These are phyloP conservation scores for Tuber indicum DNA, from an alignment of 495 filamentous ascomycete genomes.

Conservation along the genomic window DNA sequence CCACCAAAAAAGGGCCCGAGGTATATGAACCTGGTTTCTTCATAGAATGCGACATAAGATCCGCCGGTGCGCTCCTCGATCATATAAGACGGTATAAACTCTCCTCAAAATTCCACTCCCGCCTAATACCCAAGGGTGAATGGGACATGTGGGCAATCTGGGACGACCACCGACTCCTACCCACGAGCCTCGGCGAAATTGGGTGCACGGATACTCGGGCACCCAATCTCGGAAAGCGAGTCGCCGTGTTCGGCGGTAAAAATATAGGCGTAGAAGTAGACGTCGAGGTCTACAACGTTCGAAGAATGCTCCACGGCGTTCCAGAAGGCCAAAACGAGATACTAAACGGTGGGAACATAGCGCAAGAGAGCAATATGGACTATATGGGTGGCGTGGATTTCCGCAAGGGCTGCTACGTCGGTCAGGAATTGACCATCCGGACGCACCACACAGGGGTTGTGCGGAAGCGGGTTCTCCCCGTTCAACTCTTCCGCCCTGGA, in stretches of 20 bases:
- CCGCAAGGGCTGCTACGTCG: conserved; percentile 92
- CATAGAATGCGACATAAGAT: conserved; percentile 69
- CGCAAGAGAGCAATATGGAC: conserved; percentile 80
- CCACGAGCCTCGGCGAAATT: conserved; percentile 40
- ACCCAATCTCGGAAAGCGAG: conserved; percentile 60
- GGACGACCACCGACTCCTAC: conserved; percentile 43
- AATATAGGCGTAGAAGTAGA: conserved; percentile 38
- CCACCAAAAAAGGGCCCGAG: not conserved
- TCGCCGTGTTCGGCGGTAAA: conserved; percentile 9
- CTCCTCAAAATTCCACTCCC: conserved; percentile 58
- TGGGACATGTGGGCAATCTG: conserved; percentile 62
- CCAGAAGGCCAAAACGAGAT: conserved; percentile 81
- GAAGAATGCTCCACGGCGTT: conserved; percentile 69
- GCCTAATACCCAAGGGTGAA: conserved; percentile 46
- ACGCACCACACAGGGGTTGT: conserved; percentile 92
- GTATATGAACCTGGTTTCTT: conserved; percentile 56
- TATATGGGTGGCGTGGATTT: conserved; percentile 78
- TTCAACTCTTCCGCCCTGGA: conserved; percentile 57
- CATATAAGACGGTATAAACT: conserved; percentile 80
- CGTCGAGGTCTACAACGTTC: conserved; percentile 54
- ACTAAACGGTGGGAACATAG: conserved; percentile 58
- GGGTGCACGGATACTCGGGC: conserved; percentile 58
- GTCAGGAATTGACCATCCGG: conserved; percentile 90
- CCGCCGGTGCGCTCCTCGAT: conserved; percentile 54
- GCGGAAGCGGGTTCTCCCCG: conserved; percentile 80